Percentiles rank a stretch among this genome's conserved stretches.
Conservation (phyloP, 805 yeast genomes). For the Metschnikowia santaceciliae region DNA sequence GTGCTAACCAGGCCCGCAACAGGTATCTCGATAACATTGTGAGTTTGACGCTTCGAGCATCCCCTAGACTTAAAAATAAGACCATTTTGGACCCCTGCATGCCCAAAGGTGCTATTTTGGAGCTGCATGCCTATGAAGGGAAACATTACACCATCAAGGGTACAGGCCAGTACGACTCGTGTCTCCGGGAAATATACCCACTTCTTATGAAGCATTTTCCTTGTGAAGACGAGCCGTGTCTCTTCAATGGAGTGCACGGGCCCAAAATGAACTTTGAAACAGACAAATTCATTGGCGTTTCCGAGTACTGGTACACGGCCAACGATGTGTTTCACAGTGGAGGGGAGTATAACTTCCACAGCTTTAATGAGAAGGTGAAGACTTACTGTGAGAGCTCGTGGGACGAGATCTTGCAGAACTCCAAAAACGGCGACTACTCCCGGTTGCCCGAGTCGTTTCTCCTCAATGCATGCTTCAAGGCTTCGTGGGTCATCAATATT, state of each 20-base stretch:
- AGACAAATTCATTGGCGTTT: slow-evolving; percentile 87
- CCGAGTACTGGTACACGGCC: slow-evolving; percentile 97
- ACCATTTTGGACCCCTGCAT: slow-evolving; percentile 69
- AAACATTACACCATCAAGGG: slow-evolving; percentile 56
- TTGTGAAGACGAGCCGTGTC: slow-evolving; percentile 83
- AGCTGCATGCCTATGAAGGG: slow-evolving; percentile 45
- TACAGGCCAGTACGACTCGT: slow-evolving; percentile 71
- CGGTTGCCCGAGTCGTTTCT: slow-evolving; percentile 51
- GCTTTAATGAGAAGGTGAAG: slow-evolving; percentile 62
- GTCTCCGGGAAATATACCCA: slow-evolving; percentile 71
- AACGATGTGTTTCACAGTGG: slow-evolving; percentile 86
- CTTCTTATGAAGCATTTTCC: slow-evolving; percentile 73
- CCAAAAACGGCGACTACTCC: slow-evolving; percentile 56
- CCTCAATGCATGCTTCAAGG: slow-evolving; percentile 84
- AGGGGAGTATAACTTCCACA: slow-evolving; percentile 77
- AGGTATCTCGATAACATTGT: slow-evolving; percentile 63
- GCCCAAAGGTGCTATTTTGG: slow-evolving; percentile 55
- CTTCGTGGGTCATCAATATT: slow-evolving; percentile 87
- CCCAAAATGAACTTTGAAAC: slow-evolving; percentile 77
- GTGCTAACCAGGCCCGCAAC: slow-evolving; percentile 88
- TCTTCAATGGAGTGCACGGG: slow-evolving; percentile 93
- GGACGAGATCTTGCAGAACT: slow-evolving; percentile 46
- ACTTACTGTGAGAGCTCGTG: slow-evolving; percentile 77
- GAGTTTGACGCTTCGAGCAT: slow-evolving; percentile 17
- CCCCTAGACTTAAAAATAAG: slow-evolving; percentile 5